These are phyloP conservation scores for Grosmannia clavigera DNA, from an alignment of 2,329 filamentous ascomycete genomes.

Conservation along the genomic window DNA sequence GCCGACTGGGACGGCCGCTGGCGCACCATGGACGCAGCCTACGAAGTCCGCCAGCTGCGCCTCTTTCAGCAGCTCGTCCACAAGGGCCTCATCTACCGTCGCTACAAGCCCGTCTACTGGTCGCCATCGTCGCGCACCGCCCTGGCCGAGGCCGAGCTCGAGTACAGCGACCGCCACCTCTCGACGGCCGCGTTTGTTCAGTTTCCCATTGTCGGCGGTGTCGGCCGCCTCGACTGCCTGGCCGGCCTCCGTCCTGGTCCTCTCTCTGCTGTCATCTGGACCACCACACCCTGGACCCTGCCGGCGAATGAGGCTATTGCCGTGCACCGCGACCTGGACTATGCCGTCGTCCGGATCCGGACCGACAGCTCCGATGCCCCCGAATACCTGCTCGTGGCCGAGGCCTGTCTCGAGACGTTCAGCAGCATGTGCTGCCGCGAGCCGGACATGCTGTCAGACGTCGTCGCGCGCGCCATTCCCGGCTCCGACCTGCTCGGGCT, in stretches of 20 bases:
- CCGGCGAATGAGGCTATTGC: constrained; percentile 88
- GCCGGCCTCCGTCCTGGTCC: constrained; percentile 8
- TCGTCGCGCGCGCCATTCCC: constrained; percentile 58
- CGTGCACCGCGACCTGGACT: constrained; percentile 61
- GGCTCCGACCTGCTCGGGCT: constrained; percentile 55
- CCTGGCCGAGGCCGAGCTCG: constrained; percentile 72
- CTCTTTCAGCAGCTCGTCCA: constrained; percentile 66
- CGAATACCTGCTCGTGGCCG: constrained; percentile 58
- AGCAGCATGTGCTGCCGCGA: constrained; percentile 30
- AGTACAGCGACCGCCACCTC: constrained; percentile 65
- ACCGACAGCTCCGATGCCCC: constrained; percentile 25
- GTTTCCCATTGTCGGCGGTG: constrained; percentile 52
- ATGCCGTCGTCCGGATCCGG: constrained; percentile 48
- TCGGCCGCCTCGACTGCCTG: neutral
- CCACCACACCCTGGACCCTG: constrained; percentile 94
- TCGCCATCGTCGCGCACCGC: constrained; percentile 68
- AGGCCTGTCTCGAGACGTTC: constrained; percentile 52
- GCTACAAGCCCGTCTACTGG: constrained; percentile 79
- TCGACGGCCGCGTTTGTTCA: constrained; percentile 68
- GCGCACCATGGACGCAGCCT: constrained; percentile 65
- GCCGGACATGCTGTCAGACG: constrained; percentile 37
- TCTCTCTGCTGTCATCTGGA: constrained; percentile 87
- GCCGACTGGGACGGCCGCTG: constrained; percentile 67
- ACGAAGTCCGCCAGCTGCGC: constrained; percentile 61
- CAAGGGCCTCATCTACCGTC: constrained; percentile 62